phyloP scores from a whole-genome alignment of 1,284 basidiomycete species.

The Microbotryum saponariae region DNA sequence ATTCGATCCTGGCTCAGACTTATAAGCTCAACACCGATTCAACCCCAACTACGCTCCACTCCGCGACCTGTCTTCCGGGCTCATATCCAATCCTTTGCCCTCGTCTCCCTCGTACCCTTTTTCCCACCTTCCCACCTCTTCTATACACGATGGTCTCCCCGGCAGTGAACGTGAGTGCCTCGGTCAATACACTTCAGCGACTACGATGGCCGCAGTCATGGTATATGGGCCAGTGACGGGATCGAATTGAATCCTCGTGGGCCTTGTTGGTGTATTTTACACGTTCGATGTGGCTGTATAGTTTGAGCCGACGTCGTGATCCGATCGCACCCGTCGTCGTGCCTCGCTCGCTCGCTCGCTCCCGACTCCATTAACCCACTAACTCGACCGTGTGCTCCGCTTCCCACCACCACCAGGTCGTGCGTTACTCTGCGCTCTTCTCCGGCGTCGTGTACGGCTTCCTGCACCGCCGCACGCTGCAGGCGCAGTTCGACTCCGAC shows the following conservation, averaged over 20 bases:
- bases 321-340: background rate
- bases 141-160: conserved; percentile 3
- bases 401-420: conserved; percentile 57
- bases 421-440: conserved; percentile 86
- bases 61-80: no score
- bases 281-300: background rate
- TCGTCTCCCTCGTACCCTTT: no score
- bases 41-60: no score
- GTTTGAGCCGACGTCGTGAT: background rate
- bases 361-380: background rate
- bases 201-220: background rate
- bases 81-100: no score
- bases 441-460: conserved; percentile 88
- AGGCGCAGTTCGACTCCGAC: conserved; percentile 67
- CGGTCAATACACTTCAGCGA: background rate
- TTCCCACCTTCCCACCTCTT: background rate
- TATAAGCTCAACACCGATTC: no score
- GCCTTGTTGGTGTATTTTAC: background rate
- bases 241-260: background rate
- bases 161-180: conserved; percentile 18
- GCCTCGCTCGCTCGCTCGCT: background rate
- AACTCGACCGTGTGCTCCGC: background rate
- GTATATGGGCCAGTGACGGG: background rate
- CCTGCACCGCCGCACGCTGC: conserved; percentile 80
- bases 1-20: no score